Base-by-base conservation (phyloP, 257 asterid species). In the Solanum sejunctum region DNA sequence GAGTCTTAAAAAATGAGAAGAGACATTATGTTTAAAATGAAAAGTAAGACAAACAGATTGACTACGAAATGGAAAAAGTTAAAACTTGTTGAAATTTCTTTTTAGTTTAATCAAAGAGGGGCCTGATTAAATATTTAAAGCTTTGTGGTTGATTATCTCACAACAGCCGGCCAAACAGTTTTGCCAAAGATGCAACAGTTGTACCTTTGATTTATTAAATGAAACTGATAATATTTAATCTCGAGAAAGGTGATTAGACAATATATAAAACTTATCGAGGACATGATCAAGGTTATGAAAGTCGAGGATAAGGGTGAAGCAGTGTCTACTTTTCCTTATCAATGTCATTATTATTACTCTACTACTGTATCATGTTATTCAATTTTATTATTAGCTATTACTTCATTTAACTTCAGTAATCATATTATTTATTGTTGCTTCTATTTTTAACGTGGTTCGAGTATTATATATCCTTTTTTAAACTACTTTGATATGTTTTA, bases 141-240 rank as follows among this genome's bases (percentile, higher is more conserved):
- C 66, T 49, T 36, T 85, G 58, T 12, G 72, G 73, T 13, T 18
- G 15, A 60, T 75, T 47, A 11, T 77, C 52, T 43, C 57, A 57
- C 23, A 56, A 58, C 23, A 70, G 89, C 85, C 85, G 87, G 87
- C 87, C 87, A 67, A 47, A 84, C 28, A 52, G 26, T 52, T 78
- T 52, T 52, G 64, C 83, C 83, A 78, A 51, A 75, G 15, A 8
- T 49, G 16, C 41, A 49, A 26, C 45, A 75, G 82, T 6, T 75
- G 82, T 49, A 9, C 15, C 10, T 8, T 67, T 67, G 47, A 67
- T 67, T 67, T 67, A 67, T 67, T 32, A 32, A 66, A 28, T 15
- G 73, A 32, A 66, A 66, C 3, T 8, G 47, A 15, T 32, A 32
- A 66, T 66, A 15, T 15, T 66, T 66, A 12, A 45, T 8, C 3